A percentile compares a stretch with the other conserved stretches of the same genome.
phyloP scores from a whole-genome alignment of 768 basidiomycete species.

The Phanerochaete carnosa region DNA sequence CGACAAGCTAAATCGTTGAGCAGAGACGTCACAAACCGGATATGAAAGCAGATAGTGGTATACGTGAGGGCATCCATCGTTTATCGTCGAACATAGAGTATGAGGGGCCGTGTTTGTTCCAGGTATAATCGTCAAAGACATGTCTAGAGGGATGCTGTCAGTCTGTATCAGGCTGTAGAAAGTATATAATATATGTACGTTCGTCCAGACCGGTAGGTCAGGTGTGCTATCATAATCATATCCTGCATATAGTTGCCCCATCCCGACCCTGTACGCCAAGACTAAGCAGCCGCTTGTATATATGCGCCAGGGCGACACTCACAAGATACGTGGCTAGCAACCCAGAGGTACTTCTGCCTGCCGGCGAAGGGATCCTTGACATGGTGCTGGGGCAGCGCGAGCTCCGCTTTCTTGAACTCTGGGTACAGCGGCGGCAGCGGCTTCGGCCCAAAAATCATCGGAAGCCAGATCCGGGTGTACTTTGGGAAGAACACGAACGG shows the following conservation, averaged over 20 bases:
- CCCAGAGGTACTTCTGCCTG: slow-evolving; percentile 37
- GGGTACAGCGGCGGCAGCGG: slow-evolving; percentile 43
- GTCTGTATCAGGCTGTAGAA: not conserved
- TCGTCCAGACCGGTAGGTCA: slow-evolving; percentile 45
- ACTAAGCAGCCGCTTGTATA: not conserved
- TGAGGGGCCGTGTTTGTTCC: slow-evolving; percentile 40
- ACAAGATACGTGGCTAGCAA: slow-evolving; percentile 45
- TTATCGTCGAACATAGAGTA: slow-evolving; percentile 48
- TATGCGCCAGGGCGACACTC: slow-evolving; percentile 9
- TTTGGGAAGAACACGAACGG: not conserved
- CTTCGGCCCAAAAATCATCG: slow-evolving; percentile 11
- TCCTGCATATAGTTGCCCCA: slow-evolving; percentile 49
- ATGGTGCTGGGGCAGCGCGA: slow-evolving; percentile 44
- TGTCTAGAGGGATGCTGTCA: slow-evolving; percentile 23
- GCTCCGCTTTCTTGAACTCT: slow-evolving; percentile 40
- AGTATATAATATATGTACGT: slow-evolving; percentile 36
- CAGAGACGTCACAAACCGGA: slow-evolving; percentile 33
- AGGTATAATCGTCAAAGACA: slow-evolving; percentile 60
- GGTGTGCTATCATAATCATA: slow-evolving; percentile 46
- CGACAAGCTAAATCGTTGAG: not conserved
- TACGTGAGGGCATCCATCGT: slow-evolving; percentile 47
- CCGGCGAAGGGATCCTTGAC: slow-evolving; percentile 30
- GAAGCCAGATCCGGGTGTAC: not conserved
- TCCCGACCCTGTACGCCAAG: slow-evolving; percentile 29
- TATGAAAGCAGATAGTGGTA: slow-evolving; percentile 52